Percentiles rank a stretch among this genome's conserved stretches.
Conservation (phyloP, 2,329 filamentous ascomycete genomes). For the Daldinia sp. region DNA sequence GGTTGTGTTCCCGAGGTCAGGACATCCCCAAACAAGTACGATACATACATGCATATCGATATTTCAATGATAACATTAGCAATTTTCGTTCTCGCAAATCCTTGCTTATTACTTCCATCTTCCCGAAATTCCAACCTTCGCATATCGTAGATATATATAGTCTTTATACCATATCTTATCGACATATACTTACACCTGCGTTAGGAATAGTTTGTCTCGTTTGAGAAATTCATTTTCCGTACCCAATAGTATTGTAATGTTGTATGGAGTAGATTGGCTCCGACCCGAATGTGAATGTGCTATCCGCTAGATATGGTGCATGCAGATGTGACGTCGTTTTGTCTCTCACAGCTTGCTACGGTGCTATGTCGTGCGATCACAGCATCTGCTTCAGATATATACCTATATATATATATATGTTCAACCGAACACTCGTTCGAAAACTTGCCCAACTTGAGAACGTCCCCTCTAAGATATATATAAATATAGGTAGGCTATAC, state of each 20-base stretch:
- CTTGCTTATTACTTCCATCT: background rate
- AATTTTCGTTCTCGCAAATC: constrained; percentile 17
- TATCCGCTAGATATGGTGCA: background rate
- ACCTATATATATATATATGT: too few relatives aligned
- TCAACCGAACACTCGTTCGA: background rate
- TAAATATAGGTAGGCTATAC: background rate
- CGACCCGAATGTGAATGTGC: background rate
- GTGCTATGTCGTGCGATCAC: constrained; percentile 2
- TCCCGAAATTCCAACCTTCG: too few relatives aligned
- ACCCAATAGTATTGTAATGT: background rate
- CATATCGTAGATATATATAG: constrained; percentile 1
- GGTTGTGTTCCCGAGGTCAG: too few relatives aligned
- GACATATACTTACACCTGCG: background rate
- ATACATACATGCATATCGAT: background rate
- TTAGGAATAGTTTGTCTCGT: background rate
- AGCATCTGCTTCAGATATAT: constrained; percentile 2
- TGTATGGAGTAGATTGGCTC: background rate
- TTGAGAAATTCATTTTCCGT: background rate
- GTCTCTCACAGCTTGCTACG: background rate
- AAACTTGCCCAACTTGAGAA: background rate
- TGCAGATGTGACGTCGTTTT: constrained; percentile 13
- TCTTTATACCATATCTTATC: background rate
- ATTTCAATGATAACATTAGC: constrained; percentile 13
- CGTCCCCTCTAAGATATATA: background rate
- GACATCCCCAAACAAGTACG: too few relatives aligned